Conservation (phyloP, 2,329 filamentous ascomycete genomes). For the Penicillium sp. region DNA sequence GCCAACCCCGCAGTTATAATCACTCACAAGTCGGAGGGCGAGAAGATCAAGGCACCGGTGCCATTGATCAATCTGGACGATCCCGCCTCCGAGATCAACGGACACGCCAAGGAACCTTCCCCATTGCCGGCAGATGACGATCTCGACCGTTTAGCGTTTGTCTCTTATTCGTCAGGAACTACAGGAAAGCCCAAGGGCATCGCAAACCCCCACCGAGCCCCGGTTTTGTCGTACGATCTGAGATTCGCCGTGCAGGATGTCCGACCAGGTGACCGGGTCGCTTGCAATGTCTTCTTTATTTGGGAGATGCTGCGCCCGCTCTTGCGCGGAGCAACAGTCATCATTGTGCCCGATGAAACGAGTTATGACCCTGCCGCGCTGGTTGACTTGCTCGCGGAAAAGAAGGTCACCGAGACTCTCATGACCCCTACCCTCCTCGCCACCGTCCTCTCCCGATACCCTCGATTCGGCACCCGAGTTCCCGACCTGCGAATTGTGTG, state of each 20-base stretch:
- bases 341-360: conserved; percentile 71
- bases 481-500: conserved; percentile 70
- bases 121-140: conserved; percentile 65
- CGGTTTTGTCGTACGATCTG: conserved; percentile 72
- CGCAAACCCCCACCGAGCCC: conserved; percentile 73
- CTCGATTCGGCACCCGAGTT: conserved; percentile 63
- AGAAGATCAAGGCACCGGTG: conserved; percentile 62
- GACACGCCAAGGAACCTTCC: conserved; percentile 46
- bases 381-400: conserved; percentile 67
- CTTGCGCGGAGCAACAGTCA: conserved; percentile 72
- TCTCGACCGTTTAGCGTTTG: conserved; percentile 72
- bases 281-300: conserved; percentile 86
- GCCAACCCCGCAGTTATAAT: conserved; percentile 70
- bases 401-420: conserved; percentile 73
- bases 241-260: conserved; percentile 71
- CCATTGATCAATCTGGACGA: conserved; percentile 68
- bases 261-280: conserved; percentile 71
- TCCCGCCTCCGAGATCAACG: conserved; percentile 31
- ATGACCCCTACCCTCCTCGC: conserved; percentile 81
- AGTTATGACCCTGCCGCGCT: conserved; percentile 77
- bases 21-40: conserved; percentile 65
- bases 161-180: conserved; percentile 78
- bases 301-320: conserved; percentile 82
- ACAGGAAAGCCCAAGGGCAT: conserved; percentile 82
- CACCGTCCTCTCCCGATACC: conserved; percentile 70